phyloP scores from a whole-genome alignment of 345 rosid species.

The Populus nigra region DNA sequence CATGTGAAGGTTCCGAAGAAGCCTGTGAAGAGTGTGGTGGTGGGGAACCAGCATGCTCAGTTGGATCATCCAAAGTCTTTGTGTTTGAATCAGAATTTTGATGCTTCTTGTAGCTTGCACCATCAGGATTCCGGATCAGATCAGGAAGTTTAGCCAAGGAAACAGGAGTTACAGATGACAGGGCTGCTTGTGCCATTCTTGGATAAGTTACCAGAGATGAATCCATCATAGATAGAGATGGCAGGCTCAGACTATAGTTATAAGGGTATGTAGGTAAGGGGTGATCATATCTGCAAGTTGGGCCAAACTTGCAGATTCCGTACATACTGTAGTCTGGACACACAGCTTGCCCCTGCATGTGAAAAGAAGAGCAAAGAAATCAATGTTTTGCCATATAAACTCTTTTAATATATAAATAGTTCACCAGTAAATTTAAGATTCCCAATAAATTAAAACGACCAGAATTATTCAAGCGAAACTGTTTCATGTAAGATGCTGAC shows the following conservation, averaged over 20 bases:
- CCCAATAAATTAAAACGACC: not conserved
- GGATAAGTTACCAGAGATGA: conserved; percentile 44
- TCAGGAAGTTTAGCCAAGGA: conserved; percentile 28
- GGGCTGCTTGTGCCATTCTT: conserved; percentile 29
- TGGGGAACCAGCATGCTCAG: conserved; percentile 33
- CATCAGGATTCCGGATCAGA: conserved; percentile 32
- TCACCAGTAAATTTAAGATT: not conserved
- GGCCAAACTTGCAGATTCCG: conserved; percentile 72
- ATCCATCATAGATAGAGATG: conserved; percentile 37
- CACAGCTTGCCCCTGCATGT: conserved; percentile 61
- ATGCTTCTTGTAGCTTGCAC: conserved; percentile 21
- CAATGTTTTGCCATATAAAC: not conserved
- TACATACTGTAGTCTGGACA: conserved; percentile 60
- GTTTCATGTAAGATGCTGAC: not conserved
- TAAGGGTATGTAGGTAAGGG: conserved; percentile 47
- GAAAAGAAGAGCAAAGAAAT: conserved; percentile 12
- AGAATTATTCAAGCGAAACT: not conserved
- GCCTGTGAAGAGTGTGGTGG: conserved; percentile 27
- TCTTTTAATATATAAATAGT: not conserved
- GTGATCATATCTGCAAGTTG: conserved; percentile 72
- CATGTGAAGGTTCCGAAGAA: conserved; percentile 36
- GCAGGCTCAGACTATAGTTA: conserved; percentile 41
- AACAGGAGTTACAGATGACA: conserved; percentile 28
- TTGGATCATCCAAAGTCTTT: conserved; percentile 35
- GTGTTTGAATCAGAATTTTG: conserved; percentile 23